Evolutionary conservation across 1,139 yeast genomes (phyloP).

Genomic region (Nadsonia commutata): DNA sequence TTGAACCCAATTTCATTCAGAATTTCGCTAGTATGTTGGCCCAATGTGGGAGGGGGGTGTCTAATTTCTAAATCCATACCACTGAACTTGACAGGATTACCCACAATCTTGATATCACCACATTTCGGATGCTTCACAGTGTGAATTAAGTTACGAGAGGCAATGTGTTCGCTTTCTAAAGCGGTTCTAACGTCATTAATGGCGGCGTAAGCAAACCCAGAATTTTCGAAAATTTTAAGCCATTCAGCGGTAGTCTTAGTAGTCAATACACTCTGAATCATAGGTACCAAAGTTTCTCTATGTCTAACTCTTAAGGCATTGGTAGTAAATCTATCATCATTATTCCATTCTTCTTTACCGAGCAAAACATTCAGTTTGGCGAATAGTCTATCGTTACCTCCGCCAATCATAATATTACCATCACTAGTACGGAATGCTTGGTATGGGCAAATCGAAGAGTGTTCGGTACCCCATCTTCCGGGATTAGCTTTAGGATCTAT

Average conservation of each 20-base stretch:
- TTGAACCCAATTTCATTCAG: slow-evolving; percentile 16
- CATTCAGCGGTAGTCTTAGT: slow-evolving; percentile 24
- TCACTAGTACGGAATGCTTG: slow-evolving; percentile 28
- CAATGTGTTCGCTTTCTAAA: slow-evolving; percentile 24
- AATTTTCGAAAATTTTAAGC: slow-evolving; percentile 21
- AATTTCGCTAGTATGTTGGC: slow-evolving; percentile 22
- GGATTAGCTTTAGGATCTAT: slow-evolving; percentile 27
- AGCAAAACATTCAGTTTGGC: slow-evolving; percentile 23
- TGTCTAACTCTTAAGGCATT: slow-evolving; percentile 26
- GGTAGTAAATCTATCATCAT: slow-evolving; percentile 21
- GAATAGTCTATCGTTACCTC: slow-evolving; percentile 28
- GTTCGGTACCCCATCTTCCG: slow-evolving; percentile 30
- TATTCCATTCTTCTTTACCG: slow-evolving; percentile 25
- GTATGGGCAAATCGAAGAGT: slow-evolving; percentile 30
- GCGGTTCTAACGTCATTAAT: slow-evolving; percentile 27
- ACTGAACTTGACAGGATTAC: slow-evolving; percentile 26
- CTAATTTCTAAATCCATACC: slow-evolving; percentile 20
- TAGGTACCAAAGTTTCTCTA: slow-evolving; percentile 22
- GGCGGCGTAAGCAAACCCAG: slow-evolving; percentile 28
- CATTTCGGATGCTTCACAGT: slow-evolving; percentile 23
- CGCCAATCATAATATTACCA: slow-evolving; percentile 28
- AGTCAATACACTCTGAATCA: slow-evolving; percentile 19
- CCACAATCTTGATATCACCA: slow-evolving; percentile 25
- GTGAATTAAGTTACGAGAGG: slow-evolving; percentile 26
- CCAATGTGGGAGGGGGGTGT: slow-evolving; percentile 29